Evolutionary conservation across 2,329 filamentous ascomycete genomes (phyloP).

Genomic region (Scopulariopsis brevicaulis): DNA sequence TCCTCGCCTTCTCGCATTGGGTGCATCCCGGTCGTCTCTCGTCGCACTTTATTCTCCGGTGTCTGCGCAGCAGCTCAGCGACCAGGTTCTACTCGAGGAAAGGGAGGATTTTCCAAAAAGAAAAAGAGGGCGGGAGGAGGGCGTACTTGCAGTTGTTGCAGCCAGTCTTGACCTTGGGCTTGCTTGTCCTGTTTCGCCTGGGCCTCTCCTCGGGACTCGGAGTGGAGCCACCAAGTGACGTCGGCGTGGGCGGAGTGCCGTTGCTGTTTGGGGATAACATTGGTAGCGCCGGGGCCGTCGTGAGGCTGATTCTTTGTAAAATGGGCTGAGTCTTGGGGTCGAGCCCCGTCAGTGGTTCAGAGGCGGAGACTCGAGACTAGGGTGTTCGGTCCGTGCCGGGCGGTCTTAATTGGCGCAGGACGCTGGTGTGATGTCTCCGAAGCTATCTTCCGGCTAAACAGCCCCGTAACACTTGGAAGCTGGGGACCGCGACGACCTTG

Average conservation of each 20-base stretch:
- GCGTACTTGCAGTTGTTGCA: conserved; percentile 59
- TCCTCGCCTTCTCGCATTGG: conserved; percentile 48
- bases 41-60: conserved; percentile 55
- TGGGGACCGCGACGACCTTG: too few relatives aligned
- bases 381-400: not conserved
- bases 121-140: not conserved
- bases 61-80: conserved; percentile 22
- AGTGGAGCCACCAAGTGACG: not conserved
- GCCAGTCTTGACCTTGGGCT: conserved; percentile 54
- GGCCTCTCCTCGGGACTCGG: not conserved
- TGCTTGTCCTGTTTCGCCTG: conserved; percentile 39
- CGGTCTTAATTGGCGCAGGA: not conserved
- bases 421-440: too few relatives aligned
- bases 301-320: not conserved
- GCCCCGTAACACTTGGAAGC: too few relatives aligned
- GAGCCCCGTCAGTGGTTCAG: not conserved
- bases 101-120: not conserved
- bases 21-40: conserved; percentile 48
- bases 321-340: not conserved
- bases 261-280: not conserved
- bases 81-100: not conserved
- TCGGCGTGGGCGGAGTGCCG: not conserved
- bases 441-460: too few relatives aligned
- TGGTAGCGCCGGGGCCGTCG: not conserved
- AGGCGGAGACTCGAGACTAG: not conserved